Base-by-base conservation (phyloP, 2,329 filamentous ascomycete genomes). In the Plectosphaerella sp. region DNA sequence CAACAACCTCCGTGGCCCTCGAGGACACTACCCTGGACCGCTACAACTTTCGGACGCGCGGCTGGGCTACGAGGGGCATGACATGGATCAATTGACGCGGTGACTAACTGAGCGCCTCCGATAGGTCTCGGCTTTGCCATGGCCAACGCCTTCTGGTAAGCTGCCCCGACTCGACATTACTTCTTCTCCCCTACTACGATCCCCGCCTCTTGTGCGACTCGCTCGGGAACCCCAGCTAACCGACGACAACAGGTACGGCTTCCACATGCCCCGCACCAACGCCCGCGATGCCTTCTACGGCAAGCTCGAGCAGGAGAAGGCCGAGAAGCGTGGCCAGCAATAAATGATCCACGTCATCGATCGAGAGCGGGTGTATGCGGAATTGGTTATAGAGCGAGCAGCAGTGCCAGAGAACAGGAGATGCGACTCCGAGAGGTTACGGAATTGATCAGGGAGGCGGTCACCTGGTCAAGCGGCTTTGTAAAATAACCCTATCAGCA, bases 111-210 rank as follows among this genome's bases (percentile, higher is more conserved):
- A 14, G 20, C n/a, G 20, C 11, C 28, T 47, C 25, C 50, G 22
- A 47, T 37, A 83, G 80, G 77, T 64, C 63, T 79, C 54, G 80
- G 80, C 55, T 74, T 79, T 59, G 69, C 65, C 58, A 76, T 82
- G 68, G 79, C 74, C 66, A 81, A 75, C 67, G 65, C 68, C 57
- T 84, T 76, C 73, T 84, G 80, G 80, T 84, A 80, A 61, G 78
- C 59, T 50, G 48, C 33, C 37, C 22, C 28, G 33, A 20, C 25
- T 36, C 47, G 16, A 53, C 12, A 33, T 9, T 22, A 22, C 28
- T 33, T 33, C 28, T 33, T 33, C 28, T 3, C 22, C 22, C 22
- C 22, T 22, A 22, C 22, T 22, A 33, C 28, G 28, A 33, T 12
- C 28, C 28, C 28, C 28, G 28, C 28, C 11, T 9, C 4, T 33